Percentiles rank a stretch among this genome's conserved stretches.
Conservation (phyloP, 331 rosid genomes). For the Cydonia oblonga region DNA sequence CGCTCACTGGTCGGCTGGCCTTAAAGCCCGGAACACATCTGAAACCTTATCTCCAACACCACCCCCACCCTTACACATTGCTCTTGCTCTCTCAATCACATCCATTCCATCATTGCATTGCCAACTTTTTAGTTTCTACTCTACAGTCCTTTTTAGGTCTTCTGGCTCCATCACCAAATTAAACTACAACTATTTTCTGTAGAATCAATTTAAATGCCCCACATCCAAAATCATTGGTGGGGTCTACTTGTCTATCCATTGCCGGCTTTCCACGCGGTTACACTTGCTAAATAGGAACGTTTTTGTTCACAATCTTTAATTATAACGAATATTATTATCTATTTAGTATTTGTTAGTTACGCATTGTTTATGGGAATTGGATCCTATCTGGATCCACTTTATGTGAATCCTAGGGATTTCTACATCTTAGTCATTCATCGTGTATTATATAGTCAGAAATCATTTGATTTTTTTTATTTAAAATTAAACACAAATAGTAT, state of each 20-base stretch:
- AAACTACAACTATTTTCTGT: conserved; percentile 7
- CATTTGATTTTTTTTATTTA: no score
- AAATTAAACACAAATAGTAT: no score
- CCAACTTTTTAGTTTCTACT: not conserved
- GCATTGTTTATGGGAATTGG: no score
- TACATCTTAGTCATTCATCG: no score
- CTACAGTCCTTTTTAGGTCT: not conserved
- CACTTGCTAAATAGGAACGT: not conserved
- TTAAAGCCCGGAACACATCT: conserved; percentile 41
- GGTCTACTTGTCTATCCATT: conserved; percentile 21
- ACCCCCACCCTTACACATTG: not conserved
- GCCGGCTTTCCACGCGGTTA: not conserved
- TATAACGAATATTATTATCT: no score
- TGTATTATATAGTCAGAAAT: no score
- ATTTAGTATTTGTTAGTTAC: no score
- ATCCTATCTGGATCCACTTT: no score
- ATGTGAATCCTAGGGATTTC: fast-evolving
- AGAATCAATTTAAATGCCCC: conserved; percentile 45
- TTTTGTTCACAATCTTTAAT: not conserved
- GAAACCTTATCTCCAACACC: conserved; percentile 64
- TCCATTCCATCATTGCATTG: conserved; percentile 22
- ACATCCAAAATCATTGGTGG: conserved; percentile 57
- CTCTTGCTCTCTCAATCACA: conserved; percentile 1
- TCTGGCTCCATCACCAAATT: not conserved
- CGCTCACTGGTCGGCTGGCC: conserved; percentile 40